A percentile compares a stretch with the other conserved stretches of the same genome.
Conservation (phyloP, 2,329 filamentous ascomycete species). For the Coniella vitis region DNA sequence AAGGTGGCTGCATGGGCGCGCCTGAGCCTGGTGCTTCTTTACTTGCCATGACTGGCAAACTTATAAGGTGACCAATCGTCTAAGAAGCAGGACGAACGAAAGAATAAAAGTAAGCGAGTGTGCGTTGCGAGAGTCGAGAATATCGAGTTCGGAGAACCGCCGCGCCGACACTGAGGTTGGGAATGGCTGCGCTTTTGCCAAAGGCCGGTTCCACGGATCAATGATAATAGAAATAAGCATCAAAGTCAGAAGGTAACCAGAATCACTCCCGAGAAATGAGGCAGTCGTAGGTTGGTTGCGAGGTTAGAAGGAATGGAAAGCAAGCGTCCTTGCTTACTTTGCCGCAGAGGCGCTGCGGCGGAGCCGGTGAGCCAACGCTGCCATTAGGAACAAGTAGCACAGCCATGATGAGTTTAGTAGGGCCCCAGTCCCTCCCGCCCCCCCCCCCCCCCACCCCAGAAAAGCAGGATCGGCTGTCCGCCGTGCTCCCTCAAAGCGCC, state of each 20-base stretch:
- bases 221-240: background rate
- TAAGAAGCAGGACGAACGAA: background rate
- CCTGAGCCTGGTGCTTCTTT: constrained; percentile 20
- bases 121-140: background rate
- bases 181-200: background rate
- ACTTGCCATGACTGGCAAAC: constrained; percentile 28
- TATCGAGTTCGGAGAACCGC: background rate
- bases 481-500: background rate
- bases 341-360: background rate
- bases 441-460: too few species aligned
- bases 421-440: too few species aligned
- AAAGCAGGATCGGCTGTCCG: background rate
- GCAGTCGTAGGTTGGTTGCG: too few species aligned
- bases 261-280: background rate
- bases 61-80: background rate
- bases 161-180: background rate
- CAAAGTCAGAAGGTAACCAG: background rate
- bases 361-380: background rate
- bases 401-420: constrained; percentile 5
- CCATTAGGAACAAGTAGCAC: background rate
- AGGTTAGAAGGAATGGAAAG: background rate
- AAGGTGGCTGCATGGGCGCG: constrained; percentile 47
- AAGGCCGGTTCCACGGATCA: background rate
- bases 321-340: background rate
- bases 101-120: background rate